Evolutionary conservation across 2,329 filamentous ascomycete species (phyloP).

Genomic region (Trichoderma arundinaceum): DNA sequence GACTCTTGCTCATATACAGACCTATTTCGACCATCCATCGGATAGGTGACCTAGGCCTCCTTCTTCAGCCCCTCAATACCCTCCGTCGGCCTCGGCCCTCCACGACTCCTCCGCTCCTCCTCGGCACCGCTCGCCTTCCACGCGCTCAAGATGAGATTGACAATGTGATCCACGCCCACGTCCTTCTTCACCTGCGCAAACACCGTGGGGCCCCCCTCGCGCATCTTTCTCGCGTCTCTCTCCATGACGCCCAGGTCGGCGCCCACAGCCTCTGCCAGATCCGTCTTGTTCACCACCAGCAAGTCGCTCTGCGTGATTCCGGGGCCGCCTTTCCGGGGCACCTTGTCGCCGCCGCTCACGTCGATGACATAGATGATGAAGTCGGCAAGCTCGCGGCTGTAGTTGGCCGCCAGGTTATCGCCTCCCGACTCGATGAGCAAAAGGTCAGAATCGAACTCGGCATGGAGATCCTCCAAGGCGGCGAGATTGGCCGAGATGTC

Average conservation of each 20-base stretch:
- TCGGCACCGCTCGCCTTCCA: conserved; percentile 91
- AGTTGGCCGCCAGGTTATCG: conserved; percentile 97
- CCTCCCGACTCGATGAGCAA: conserved; percentile 95
- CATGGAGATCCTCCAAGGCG: conserved; percentile 87
- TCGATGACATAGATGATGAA: conserved; percentile 99
- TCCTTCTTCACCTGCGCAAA: conserved; percentile 97
- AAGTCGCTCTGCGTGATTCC: conserved; percentile 97
- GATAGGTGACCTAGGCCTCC: background rate
- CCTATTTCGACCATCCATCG: background rate
- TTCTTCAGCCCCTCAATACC: conserved; percentile 56
- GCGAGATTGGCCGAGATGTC: conserved; percentile 94
- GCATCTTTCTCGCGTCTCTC: conserved; percentile 89
- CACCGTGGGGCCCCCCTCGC: conserved; percentile 92
- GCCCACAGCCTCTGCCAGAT: conserved; percentile 86
- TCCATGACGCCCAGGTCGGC: conserved; percentile 95
- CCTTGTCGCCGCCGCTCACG: conserved; percentile 94
- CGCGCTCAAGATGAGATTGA: conserved; percentile 85
- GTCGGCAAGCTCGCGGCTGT: conserved; percentile 91
- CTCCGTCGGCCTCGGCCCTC: conserved; percentile 63
- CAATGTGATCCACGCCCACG: conserved; percentile 82
- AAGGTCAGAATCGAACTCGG: conserved; percentile 77
- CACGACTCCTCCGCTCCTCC: conserved; percentile 58
- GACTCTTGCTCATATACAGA: too few species aligned
- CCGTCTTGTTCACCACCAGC: conserved; percentile 95
- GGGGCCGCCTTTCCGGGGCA: conserved; percentile 92